These are phyloP conservation scores for Sapria himalayana DNA, from an alignment of 345 rosid genomes.

Conservation along the genomic window DNA sequence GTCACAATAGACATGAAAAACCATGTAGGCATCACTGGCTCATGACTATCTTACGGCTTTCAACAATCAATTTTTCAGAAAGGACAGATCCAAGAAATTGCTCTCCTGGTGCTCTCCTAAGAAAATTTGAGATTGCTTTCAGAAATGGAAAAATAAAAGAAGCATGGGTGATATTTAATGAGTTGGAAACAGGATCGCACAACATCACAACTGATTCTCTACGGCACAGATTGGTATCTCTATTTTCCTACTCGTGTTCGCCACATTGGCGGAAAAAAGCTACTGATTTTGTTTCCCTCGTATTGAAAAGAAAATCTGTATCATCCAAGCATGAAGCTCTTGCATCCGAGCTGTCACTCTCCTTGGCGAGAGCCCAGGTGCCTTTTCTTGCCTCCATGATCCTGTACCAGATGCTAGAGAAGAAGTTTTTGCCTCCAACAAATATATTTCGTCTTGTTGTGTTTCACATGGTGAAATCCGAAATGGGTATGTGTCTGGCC, in stretches of 20 bases:
- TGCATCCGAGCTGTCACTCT: slow-evolving; percentile 31
- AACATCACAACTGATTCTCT: slow-evolving; percentile 26
- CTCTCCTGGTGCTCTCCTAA: slow-evolving; percentile 21
- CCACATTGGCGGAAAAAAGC: slow-evolving; percentile 39
- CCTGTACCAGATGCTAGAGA: slow-evolving; percentile 38
- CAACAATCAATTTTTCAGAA: too few species aligned
- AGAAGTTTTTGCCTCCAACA: slow-evolving; percentile 12
- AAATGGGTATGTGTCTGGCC: slow-evolving; percentile 42
- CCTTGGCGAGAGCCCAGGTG: slow-evolving; percentile 56
- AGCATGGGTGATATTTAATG: slow-evolving; percentile 50
- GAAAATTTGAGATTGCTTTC: slow-evolving; percentile 41
- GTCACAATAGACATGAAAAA: too few species aligned
- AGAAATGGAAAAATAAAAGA: slow-evolving; percentile 22
- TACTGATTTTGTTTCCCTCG: slow-evolving; percentile 18
- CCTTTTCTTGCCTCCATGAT: slow-evolving; percentile 30
- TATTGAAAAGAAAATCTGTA: slow-evolving; percentile 23
- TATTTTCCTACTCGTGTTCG: slow-evolving; percentile 41
- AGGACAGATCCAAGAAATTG: slow-evolving; percentile 33
- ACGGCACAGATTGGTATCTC: slow-evolving; percentile 29
- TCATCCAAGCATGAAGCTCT: slow-evolving; percentile 19
- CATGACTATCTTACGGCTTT: too few species aligned
- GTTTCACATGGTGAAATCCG: slow-evolving; percentile 61
- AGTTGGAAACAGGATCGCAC: slow-evolving; percentile 32
- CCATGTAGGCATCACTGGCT: too few species aligned
- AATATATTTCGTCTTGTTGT: slow-evolving; percentile 22